A percentile compares a stretch with the other conserved stretches of the same genome.
These are phyloP conservation scores for Drosera capensis DNA, from an alignment of 148 eudicot species.

Conservation along the genomic window DNA sequence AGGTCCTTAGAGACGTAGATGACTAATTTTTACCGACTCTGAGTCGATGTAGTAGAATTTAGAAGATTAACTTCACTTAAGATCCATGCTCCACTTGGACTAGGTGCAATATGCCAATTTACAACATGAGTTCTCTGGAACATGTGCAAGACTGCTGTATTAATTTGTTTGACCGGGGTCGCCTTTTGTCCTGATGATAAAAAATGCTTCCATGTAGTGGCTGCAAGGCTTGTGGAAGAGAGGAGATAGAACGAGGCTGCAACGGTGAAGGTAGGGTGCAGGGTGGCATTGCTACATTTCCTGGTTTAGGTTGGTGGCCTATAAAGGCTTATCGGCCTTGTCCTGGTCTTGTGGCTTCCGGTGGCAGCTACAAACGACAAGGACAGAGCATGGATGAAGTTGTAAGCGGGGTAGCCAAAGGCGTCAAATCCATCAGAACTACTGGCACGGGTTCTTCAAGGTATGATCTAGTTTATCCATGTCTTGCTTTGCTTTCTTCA, in stretches of 20 bases:
- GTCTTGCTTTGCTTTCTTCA: not conserved
- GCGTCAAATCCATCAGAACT: not conserved
- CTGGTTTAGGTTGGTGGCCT: conserved; percentile 99
- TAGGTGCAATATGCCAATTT: too few species aligned
- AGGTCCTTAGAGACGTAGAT: too few species aligned
- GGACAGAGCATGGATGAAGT: conserved; percentile 95
- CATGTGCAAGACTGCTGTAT: too few species aligned
- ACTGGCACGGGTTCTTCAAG: not conserved
- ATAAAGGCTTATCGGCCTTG: conserved; percentile 95
- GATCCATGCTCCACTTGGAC: too few species aligned
- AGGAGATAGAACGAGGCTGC: conserved; percentile 57
- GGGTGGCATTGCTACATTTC: conserved; percentile 84
- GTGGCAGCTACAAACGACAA: conserved; percentile 65
- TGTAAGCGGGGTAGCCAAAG: conserved; percentile 19
- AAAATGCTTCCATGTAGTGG: conserved; percentile 15
- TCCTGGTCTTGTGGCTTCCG: conserved; percentile 67
- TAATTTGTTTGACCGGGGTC: too few species aligned
- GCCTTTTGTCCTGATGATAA: too few species aligned
- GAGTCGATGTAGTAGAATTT: too few species aligned
- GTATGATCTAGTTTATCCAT: not conserved
- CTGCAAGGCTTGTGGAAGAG: conserved; percentile 72
- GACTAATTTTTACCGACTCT: too few species aligned
- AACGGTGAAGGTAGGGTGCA: conserved; percentile 93
- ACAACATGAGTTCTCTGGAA: too few species aligned
- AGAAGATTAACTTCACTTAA: too few species aligned